phyloP scores from a whole-genome alignment of 2,329 filamentous ascomycete species.

The Penicillium sp. region DNA sequence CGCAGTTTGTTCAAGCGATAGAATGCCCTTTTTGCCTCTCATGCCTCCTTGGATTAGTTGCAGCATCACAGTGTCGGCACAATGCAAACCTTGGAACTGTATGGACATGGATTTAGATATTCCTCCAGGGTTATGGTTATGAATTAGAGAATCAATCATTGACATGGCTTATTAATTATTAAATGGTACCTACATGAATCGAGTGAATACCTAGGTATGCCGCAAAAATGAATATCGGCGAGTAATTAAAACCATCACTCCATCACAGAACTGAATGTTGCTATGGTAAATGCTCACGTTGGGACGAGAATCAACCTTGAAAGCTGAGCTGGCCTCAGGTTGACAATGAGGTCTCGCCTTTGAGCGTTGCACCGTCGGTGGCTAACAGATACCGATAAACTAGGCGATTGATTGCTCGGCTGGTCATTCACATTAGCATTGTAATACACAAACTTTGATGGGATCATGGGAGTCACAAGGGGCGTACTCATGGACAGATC shows the following conservation, averaged over 20 bases:
- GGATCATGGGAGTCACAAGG: conserved; percentile 5
- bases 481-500: conserved; percentile 19
- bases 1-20: conserved; percentile 19
- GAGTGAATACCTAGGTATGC: neutral
- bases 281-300: too few species aligned
- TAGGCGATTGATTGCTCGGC: conserved; percentile 16
- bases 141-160: neutral
- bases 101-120: conserved; percentile 6
- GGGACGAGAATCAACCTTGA: neutral
- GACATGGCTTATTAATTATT: neutral
- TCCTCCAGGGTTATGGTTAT: neutral
- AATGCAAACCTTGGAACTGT: neutral
- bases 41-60: conserved; percentile 1
- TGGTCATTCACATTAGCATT: conserved; percentile 23
- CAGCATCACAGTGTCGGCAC: neutral
- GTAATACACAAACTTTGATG: conserved; percentile 12
- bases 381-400: conserved; percentile 8
- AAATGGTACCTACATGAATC: neutral
- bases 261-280: too few species aligned
- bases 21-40: conserved; percentile 20
- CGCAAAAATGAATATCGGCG: neutral
- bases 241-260: too few species aligned
- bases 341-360: conserved; percentile 1
- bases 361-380: conserved; percentile 11
- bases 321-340: too few species aligned